Evolutionary conservation across 2,329 filamentous ascomycete species (phyloP).

Genomic region (Fusarium virguliforme): DNA sequence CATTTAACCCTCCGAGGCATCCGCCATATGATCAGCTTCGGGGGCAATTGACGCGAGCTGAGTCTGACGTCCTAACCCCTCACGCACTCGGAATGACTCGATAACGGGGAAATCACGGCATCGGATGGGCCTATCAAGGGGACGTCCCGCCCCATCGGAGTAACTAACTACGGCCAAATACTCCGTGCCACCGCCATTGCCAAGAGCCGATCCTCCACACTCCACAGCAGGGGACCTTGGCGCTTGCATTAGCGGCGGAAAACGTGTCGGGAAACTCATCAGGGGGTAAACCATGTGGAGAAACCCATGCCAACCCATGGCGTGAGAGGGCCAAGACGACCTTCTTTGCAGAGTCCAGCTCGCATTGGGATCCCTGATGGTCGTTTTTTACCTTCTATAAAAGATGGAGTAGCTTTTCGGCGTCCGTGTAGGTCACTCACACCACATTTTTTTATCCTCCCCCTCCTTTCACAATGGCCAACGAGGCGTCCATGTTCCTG

Average conservation of each 20-base stretch:
- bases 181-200: neutral
- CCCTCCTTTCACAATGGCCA: conserved; percentile 10
- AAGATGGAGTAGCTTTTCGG: neutral
- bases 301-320: neutral
- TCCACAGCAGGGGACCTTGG: neutral
- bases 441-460: neutral
- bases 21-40: neutral
- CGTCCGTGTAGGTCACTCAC: neutral
- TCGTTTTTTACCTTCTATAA: neutral
- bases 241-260: neutral
- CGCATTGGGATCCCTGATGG: neutral
- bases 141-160: neutral
- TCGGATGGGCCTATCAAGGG: neutral
- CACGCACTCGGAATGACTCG: neutral
- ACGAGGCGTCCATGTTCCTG: conserved; percentile 19
- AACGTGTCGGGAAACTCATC: neutral
- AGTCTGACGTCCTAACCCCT: neutral
- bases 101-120: neutral
- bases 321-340: neutral
- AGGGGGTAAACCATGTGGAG: neutral
- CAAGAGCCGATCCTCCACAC: neutral
- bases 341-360: neutral
- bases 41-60: conserved; percentile 5
- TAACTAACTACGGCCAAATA: neutral
- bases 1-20: neutral